Percentiles rank a stretch among this genome's conserved stretches.
These are phyloP conservation scores for Podospora fimiseda DNA, from an alignment of 495 filamentous ascomycete genomes.

Conservation along the genomic window DNA sequence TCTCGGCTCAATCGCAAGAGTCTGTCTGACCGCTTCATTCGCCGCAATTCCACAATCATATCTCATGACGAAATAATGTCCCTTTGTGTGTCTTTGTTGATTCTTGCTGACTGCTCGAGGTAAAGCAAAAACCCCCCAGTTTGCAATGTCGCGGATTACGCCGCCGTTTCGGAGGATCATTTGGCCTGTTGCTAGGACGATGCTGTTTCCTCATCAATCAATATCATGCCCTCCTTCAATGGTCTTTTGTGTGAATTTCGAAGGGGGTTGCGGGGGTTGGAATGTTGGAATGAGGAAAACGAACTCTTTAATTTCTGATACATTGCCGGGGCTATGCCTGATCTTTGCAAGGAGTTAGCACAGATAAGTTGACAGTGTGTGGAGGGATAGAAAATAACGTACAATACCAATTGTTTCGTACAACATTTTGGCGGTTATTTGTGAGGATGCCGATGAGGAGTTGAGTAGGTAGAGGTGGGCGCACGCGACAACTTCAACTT, in stretches of 20 bases:
- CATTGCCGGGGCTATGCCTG: constrained; percentile 62
- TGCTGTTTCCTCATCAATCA: too few relatives aligned
- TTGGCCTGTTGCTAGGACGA: constrained; percentile 78
- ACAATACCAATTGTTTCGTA: constrained; percentile 97
- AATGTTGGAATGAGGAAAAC: constrained; percentile 20
- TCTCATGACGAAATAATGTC: constrained; percentile 97
- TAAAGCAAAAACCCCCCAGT: constrained; percentile 88
- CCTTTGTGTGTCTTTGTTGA: constrained; percentile 70
- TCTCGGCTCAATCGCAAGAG: constrained; percentile 79
- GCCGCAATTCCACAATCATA: constrained; percentile 70
- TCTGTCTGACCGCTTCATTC: constrained; percentile 65
- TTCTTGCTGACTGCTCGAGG: constrained; percentile 68
- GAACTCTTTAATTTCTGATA: constrained; percentile 92
- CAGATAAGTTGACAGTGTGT: too few relatives aligned
- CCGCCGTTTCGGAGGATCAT: constrained; percentile 79
- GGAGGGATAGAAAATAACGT: constrained; percentile 28
- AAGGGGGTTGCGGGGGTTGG: neutral
- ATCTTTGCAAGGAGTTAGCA: constrained; percentile 56
- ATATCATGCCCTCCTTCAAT: too few relatives aligned
- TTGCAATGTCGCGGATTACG: constrained; percentile 84
- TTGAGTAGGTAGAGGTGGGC: too few relatives aligned
- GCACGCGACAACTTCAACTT: neutral
- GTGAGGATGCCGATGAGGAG: neutral
- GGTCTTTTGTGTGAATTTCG: too few relatives aligned
- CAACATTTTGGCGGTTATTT: constrained; percentile 57